These are phyloP conservation scores for Wickerhamiella domercqiae DNA, from an alignment of 805 yeast species.

Conservation along the genomic window DNA sequence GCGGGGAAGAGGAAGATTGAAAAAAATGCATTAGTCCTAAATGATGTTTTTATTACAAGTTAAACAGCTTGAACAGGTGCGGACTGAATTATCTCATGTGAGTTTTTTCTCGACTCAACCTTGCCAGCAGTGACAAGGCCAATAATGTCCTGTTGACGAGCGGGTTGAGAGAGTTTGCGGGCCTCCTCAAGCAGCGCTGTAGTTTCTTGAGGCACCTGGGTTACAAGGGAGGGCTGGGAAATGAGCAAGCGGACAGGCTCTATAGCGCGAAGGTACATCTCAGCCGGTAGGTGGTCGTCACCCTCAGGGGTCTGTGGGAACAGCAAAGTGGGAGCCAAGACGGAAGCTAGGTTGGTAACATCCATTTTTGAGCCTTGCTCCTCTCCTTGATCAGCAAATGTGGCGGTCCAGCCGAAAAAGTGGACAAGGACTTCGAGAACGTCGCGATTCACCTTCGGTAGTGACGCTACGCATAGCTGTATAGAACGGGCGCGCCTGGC, in stretches of 20 bases:
- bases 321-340: slow-evolving; percentile 80
- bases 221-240: slow-evolving; percentile 62
- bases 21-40: no score
- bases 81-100: no score
- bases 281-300: slow-evolving; percentile 13
- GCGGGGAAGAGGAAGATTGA: no score
- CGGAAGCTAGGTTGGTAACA: slow-evolving; percentile 86
- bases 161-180: not conserved
- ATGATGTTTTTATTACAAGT: no score
- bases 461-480: slow-evolving; percentile 47
- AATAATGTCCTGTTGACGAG: not conserved
- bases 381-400: slow-evolving; percentile 68
- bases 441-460: slow-evolving; percentile 73
- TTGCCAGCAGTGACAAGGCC: not conserved
- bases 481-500: slow-evolving; percentile 27
- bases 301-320: slow-evolving; percentile 34
- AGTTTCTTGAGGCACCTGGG: slow-evolving; percentile 58
- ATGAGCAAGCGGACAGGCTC: slow-evolving; percentile 79
- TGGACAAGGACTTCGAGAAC: slow-evolving; percentile 70
- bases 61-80: no score
- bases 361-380: slow-evolving; percentile 80
- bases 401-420: slow-evolving; percentile 88
- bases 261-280: slow-evolving; percentile 61
- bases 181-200: slow-evolving; percentile 28
- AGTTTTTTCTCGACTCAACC: no score